Base-by-base conservation (phyloP, 2,329 filamentous ascomycete species). In the Fragosphaeria purpurea region DNA sequence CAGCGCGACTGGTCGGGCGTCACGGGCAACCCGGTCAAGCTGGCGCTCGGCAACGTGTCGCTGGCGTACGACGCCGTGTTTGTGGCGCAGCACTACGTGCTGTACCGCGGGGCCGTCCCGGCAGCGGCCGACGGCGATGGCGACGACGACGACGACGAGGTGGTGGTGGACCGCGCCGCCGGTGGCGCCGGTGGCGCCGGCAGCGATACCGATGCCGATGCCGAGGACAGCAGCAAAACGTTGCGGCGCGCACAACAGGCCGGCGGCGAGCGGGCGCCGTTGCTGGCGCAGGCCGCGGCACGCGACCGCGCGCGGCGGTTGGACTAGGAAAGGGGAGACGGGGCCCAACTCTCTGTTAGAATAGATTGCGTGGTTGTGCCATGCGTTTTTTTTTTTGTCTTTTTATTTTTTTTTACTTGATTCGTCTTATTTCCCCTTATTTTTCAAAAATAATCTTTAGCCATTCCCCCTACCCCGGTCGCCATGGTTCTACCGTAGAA, bases 21-120 rank as follows among this genome's bases (percentile, higher is more conserved):
- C 52, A 89, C 84, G 0, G 91, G 90, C 1, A 97, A 97, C 65
- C 88, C 89, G 0, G 84, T 93, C 59, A 98, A 97, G 70, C 81
- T 97, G 52, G 81, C 83, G 3, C 74, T 97, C 41, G 86, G 87
- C 11, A 91, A 95, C 61, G 80, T 95, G 44, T 88, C 83, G 52
- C 84, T 97, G 59, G 65, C 87, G 3, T 97, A 95, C 64, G 91
- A 97, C 63, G 56, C 85, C 35, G 73, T 95, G 46, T 97, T 97
- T 63, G 84, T 97, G 47, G 61, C 77, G 5, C 93, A 98, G 69
- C 93, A 97, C 67, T 97, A 90, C 60, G 70, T 90, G 38, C 65
- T 95, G 22, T 97, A 95, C 62, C 63, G 62, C 12, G 62, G 62
- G 6, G 53, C 58, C 12, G 58, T 50, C 9, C 10, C 32, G 13